Percentiles rank a stretch among this genome's conserved stretches.
These are phyloP conservation scores for Musa itinerans DNA, from an alignment of 176 grass and related monocot genomes.

Conservation along the genomic window DNA sequence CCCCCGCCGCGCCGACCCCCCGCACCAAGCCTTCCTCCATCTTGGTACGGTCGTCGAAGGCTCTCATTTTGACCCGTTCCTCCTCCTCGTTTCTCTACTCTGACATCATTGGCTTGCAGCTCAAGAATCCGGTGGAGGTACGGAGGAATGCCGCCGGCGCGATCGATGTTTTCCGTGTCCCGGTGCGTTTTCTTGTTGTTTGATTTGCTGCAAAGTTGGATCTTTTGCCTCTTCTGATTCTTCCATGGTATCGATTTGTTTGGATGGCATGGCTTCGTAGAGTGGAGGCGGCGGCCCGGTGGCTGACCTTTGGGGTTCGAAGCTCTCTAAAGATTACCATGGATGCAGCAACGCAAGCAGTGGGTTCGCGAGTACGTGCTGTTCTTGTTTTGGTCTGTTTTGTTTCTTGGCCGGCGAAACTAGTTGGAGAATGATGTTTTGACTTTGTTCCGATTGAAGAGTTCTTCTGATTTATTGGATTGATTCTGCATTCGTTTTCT, in stretches of 20 bases:
- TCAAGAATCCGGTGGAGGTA: constrained; percentile 57
- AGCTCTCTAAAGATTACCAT: constrained; percentile 48
- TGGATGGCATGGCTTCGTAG: constrained; percentile 28
- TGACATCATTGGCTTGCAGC: constrained; percentile 25
- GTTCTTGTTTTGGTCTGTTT: constrained; percentile 5
- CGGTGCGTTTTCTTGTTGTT: constrained; percentile 25
- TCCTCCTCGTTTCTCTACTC: constrained; percentile 12
- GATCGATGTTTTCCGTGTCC: constrained; percentile 40
- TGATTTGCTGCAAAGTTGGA: background rate
- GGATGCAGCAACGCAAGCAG: constrained; percentile 73
- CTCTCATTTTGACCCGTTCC: background rate
- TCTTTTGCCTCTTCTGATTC: background rate
- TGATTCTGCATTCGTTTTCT: background rate
- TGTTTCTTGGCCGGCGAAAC: background rate
- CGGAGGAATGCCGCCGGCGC: constrained; percentile 41
- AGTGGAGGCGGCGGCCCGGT: constrained; percentile 43
- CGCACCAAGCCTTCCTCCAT: constrained; percentile 4
- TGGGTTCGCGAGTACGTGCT: constrained; percentile 41
- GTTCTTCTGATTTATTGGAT: background rate
- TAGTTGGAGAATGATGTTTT: background rate
- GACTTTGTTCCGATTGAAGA: background rate
- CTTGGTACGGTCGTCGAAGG: constrained; percentile 2
- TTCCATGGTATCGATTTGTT: background rate
- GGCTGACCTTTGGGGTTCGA: constrained; percentile 57
- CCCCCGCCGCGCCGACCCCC: constrained; percentile 36